These are phyloP conservation scores for Thoreauomyces humboldtii DNA, from an alignment of 192 early-diverging fungal species.

Conservation along the genomic window DNA sequence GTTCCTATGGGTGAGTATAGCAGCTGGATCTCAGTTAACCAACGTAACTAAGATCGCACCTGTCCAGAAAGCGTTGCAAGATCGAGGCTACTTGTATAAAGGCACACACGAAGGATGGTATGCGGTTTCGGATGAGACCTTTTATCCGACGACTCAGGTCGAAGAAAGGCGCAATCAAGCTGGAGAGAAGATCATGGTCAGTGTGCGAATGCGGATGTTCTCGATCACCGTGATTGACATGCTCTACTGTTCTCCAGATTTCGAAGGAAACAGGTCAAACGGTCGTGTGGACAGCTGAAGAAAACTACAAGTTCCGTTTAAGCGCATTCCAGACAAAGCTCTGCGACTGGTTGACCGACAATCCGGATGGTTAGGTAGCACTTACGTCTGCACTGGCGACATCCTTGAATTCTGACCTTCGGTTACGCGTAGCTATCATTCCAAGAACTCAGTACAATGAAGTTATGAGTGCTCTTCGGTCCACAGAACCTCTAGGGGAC, in stretches of 20 bases:
- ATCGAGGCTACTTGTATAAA: conserved; percentile 83
- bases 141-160: conserved; percentile 73
- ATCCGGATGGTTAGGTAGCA: conserved; percentile 55
- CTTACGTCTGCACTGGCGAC: neutral
- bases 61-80: conserved; percentile 61
- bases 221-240: no score
- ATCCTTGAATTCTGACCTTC: neutral
- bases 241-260: no score
- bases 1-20: conserved; percentile 65
- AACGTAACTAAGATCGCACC: no score
- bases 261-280: conserved; percentile 79
- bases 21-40: neutral
- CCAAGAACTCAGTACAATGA: no score
- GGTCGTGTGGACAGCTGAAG: conserved; percentile 88
- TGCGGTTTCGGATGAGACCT: conserved; percentile 92
- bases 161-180: conserved; percentile 44
- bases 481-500: no score
- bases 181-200: no score
- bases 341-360: conserved; percentile 64
- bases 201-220: no score
- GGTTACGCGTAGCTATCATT: neutral
- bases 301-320: conserved; percentile 91
- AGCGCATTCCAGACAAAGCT: conserved; percentile 61
- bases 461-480: no score
- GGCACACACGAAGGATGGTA: conserved; percentile 93